These are phyloP conservation scores for Herpotrichia juniperi DNA, from an alignment of 2,329 filamentous ascomycete species.

Conservation along the genomic window DNA sequence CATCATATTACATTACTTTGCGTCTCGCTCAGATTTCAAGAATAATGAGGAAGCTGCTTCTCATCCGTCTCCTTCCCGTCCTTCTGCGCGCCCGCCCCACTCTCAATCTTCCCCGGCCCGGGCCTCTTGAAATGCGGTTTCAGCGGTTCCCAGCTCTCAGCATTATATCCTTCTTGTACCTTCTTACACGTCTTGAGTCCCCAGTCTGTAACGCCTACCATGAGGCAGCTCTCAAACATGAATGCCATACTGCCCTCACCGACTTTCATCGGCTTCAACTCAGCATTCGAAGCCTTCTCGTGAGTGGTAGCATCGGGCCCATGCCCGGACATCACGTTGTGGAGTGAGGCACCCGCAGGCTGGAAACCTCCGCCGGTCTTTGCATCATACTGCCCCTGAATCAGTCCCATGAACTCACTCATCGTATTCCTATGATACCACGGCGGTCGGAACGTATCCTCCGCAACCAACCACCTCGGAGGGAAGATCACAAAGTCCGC, in stretches of 20 bases:
- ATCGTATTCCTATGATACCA: constrained; percentile 76
- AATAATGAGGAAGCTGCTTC: constrained; percentile 13
- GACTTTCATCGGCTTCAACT: constrained; percentile 63
- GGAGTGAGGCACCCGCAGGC: constrained; percentile 67
- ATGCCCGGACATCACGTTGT: constrained; percentile 78
- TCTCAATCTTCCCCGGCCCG: constrained; percentile 31
- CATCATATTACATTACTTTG: too few relatives aligned
- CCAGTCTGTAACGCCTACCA: constrained; percentile 76
- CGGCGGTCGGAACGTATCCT: constrained; percentile 73
- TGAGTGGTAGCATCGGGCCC: constrained; percentile 67
- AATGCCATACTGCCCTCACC: constrained; percentile 71
- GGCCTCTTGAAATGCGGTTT: constrained; percentile 52
- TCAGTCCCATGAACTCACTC: constrained; percentile 73
- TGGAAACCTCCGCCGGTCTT: constrained; percentile 64
- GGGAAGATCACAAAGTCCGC: constrained; percentile 78
- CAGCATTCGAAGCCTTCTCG: constrained; percentile 62
- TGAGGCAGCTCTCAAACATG: constrained; percentile 70
- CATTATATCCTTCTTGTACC: constrained; percentile 75
- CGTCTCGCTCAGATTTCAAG: not conserved
- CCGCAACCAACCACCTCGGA: constrained; percentile 71
- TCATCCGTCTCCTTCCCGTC: constrained; percentile 4
- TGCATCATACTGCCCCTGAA: constrained; percentile 67
- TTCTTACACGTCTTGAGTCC: constrained; percentile 72
- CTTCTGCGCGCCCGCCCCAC: constrained; percentile 21
- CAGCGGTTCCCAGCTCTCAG: constrained; percentile 75